Evolutionary conservation across 768 basidiomycete genomes (phyloP), one percentile per base, ranked within the genome.

Genomic region (Psilocybe sp.): DNA sequence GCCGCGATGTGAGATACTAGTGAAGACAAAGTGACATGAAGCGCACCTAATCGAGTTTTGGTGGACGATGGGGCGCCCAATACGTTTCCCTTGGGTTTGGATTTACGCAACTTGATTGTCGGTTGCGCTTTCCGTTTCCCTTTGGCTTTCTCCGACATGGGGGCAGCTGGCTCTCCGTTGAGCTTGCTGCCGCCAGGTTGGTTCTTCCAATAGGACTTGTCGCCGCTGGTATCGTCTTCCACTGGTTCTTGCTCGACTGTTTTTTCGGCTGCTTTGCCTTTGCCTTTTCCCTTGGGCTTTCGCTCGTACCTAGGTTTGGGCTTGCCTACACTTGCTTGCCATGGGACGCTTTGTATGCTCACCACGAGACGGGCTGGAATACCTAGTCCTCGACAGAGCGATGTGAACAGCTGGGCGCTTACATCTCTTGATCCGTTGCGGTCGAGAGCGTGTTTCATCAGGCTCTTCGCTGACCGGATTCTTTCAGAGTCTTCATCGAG

Each of bases 401-500:
- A 84, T 4, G 93, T 95, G 64, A 98, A 98, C 3, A 98, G 77
- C 58, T 96, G 92, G 1, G 92, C 88, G 50, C 88, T 89, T 35
- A 82, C 81, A 64, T 99, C 97, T 52, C 90, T 77, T 18, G 85
- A 88, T 6, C 95, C 97, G 51, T 69, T 75, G 47, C 77, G 79
- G 77, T 87, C 84, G 15, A 98, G 69, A 0, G 85, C 87, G 63
- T 95, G 92, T 63, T 97, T 98, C 90, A 95, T 94, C 35, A 98
- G 75, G 55, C 91, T 93, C 63, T 95, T 94, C 12, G 77, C 73
- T 44, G 84, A 85, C 40, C 85, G 77, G 23, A 97, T 80, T 2
- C 73, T 61, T 66, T 96, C 95, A 34, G 77, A 75, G 9, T 82
- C 82, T 20, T 80, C 78, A 13, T 77, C 82, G 5, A 73, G 48